Evolutionary conservation across 2,329 filamentous ascomycete genomes (phyloP).

Genomic region (Penicillium olsonii): DNA sequence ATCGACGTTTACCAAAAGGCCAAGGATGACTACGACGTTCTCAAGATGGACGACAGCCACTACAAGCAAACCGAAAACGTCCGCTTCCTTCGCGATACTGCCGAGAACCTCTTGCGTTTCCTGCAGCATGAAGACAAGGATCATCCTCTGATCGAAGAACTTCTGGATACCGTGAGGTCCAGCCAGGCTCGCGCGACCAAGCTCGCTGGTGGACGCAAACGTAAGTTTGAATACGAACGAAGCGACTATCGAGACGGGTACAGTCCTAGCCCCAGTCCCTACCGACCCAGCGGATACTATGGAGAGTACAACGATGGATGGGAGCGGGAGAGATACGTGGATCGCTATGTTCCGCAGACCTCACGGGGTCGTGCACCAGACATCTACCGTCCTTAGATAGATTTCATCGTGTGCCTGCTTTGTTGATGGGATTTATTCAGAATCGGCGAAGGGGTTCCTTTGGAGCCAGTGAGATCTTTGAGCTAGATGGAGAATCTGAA

Average conservation of each 20-base stretch:
- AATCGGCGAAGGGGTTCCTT: background rate
- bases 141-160: slow-evolving; percentile 33
- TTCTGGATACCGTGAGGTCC: slow-evolving; percentile 34
- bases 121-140: slow-evolving; percentile 28
- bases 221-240: slow-evolving; percentile 36
- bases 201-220: slow-evolving; percentile 41
- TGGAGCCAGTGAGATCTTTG: too few species aligned
- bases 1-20: slow-evolving; percentile 38
- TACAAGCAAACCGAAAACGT: slow-evolving; percentile 30
- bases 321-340: background rate
- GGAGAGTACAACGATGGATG: background rate
- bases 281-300: background rate
- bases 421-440: background rate
- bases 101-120: slow-evolving; percentile 43
- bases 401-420: background rate
- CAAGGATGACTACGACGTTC: slow-evolving; percentile 37
- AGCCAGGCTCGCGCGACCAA: slow-evolving; percentile 38
- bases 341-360: slow-evolving; percentile 2
- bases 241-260: background rate
- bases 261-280: slow-evolving; percentile 1
- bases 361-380: slow-evolving; percentile 18
- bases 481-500: too few species aligned
- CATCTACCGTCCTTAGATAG: slow-evolving; percentile 28
- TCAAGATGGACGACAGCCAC: slow-evolving; percentile 20
- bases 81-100: slow-evolving; percentile 47